phyloP scores from a whole-genome alignment of 331 rosid species.

The Arachis monticola region DNA sequence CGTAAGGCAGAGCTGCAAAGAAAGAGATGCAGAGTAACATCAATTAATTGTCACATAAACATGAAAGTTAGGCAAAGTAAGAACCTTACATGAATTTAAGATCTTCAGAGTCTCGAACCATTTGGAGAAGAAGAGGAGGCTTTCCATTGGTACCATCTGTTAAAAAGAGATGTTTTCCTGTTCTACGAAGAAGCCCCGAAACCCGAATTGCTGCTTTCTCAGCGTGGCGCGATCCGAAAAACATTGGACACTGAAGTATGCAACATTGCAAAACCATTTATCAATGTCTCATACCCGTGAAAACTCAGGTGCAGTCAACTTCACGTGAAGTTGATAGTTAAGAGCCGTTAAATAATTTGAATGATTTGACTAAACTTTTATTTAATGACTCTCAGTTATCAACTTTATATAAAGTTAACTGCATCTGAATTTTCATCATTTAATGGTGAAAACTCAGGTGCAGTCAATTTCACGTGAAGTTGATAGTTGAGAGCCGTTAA shows the following conservation, averaged over 20 bases:
- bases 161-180: constrained; percentile 79
- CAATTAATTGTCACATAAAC: constrained; percentile 4
- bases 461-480: too few species aligned
- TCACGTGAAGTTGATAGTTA: too few species aligned
- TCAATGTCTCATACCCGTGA: background rate
- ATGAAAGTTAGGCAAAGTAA: constrained; percentile 3
- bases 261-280: constrained; percentile 39
- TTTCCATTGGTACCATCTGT: constrained; percentile 66
- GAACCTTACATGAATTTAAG: constrained; percentile 75
- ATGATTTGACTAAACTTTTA: too few species aligned
- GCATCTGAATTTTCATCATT: too few species aligned
- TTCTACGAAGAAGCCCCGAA: constrained; percentile 72
- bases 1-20: constrained; percentile 79
- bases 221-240: constrained; percentile 65
- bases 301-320: too few species aligned
- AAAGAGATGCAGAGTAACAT: constrained; percentile 24
- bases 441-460: too few species aligned
- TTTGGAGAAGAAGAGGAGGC: constrained; percentile 89
- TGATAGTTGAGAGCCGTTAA: too few species aligned
- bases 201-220: constrained; percentile 67
- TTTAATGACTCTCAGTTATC: too few species aligned
- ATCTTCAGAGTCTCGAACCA: constrained; percentile 74
- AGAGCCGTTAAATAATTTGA: too few species aligned
- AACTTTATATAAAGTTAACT: too few species aligned
- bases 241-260: constrained; percentile 72